A percentile compares a stretch with the other conserved stretches of the same genome.
Evolutionary conservation across 2,329 filamentous ascomycete genomes (phyloP).

Genomic region (Arthrobotrys sphaeroides): DNA sequence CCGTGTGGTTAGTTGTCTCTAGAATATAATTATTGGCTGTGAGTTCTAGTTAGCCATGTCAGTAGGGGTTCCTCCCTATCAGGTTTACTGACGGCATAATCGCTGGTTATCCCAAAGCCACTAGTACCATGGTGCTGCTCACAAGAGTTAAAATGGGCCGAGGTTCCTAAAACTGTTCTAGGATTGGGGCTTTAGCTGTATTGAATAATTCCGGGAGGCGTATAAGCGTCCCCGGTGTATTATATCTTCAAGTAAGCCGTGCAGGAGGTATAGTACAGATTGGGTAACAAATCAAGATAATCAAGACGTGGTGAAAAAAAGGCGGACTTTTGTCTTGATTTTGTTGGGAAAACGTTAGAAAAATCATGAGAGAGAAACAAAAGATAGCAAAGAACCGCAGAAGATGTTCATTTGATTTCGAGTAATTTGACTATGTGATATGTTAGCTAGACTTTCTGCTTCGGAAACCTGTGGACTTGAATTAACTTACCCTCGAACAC

Average conservation of each 20-base stretch:
- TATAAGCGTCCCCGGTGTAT: neutral
- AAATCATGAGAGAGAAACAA: neutral
- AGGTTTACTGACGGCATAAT: too few species aligned
- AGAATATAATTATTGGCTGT: too few species aligned
- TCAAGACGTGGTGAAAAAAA: neutral
- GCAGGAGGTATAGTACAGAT: conserved; percentile 24
- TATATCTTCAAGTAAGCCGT: neutral
- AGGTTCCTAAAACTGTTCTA: too few species aligned
- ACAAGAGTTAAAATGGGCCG: too few species aligned
- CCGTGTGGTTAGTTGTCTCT: too few species aligned
- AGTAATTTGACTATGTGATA: conserved; percentile 74
- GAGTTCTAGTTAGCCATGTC: too few species aligned
- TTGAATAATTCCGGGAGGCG: neutral
- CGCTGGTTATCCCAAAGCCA: too few species aligned
- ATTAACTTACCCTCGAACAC: conserved; percentile 74
- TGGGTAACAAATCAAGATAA: conserved; percentile 5
- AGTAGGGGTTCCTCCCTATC: too few species aligned
- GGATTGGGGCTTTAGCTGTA: too few species aligned
- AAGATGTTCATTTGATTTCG: conserved; percentile 75
- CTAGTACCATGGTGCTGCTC: too few species aligned
- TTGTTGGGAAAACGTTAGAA: neutral
- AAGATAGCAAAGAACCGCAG: neutral
- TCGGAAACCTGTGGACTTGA: neutral
- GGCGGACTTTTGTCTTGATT: conserved; percentile 21
- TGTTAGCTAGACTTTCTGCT: neutral